phyloP scores from a whole-genome alignment of 2,329 filamentous ascomycete genomes.

The Arthrobotrys sinensis region DNA sequence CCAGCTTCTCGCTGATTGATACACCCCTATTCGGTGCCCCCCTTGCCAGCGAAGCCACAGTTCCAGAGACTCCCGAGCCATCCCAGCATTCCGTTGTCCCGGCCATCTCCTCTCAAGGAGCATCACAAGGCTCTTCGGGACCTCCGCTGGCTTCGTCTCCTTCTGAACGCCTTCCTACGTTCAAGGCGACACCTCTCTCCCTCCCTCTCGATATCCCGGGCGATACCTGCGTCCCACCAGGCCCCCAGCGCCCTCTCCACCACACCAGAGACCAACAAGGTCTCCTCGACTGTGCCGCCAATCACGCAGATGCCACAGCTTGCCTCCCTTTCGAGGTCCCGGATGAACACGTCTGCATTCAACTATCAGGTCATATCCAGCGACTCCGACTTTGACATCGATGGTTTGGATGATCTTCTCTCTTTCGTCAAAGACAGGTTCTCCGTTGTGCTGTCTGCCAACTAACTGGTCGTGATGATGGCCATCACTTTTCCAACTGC shows the following conservation, averaged over 20 bases:
- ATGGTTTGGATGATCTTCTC: neutral
- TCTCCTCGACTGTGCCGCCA: neutral
- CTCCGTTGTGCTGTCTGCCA: neutral
- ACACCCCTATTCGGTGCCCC: neutral
- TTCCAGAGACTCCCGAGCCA: neutral
- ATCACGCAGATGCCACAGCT: neutral
- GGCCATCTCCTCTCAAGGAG: neutral
- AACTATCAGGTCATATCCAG: neutral
- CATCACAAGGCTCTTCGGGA: neutral
- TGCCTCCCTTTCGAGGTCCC: neutral
- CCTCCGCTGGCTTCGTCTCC: neutral
- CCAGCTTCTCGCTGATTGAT: neutral
- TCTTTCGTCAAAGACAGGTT: neutral
- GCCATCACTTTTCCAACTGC: neutral
- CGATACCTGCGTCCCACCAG: neutral
- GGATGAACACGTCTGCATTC: neutral
- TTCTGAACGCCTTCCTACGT: neutral
- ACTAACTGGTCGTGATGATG: neutral
- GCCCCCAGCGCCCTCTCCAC: neutral
- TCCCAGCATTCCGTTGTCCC: neutral
- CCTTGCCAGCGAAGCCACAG: neutral
- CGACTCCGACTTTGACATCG: neutral
- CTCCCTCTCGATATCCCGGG: neutral
- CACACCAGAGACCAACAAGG: slow-evolving; percentile 6
- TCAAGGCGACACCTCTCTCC: neutral